A percentile compares a stretch with the other conserved stretches of the same genome.
Conservation (phyloP, 164 flowering plant genomes). For the Protea cynaroides region DNA sequence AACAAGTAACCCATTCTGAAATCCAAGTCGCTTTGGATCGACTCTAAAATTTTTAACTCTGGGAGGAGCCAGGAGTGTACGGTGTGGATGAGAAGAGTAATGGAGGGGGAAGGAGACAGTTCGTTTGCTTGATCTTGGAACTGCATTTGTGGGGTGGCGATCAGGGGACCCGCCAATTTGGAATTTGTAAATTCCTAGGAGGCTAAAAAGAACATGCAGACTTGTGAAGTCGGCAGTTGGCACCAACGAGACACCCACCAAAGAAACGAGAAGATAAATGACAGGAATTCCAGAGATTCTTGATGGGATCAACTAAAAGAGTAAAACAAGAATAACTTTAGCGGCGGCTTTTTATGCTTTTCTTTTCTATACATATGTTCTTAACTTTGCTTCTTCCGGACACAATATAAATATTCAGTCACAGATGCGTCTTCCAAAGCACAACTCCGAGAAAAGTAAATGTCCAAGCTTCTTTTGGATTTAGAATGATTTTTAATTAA, state of each 20-base stretch:
- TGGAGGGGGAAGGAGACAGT: constrained; percentile 13
- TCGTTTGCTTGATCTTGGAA: constrained; percentile 25
- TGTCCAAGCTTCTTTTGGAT: too few species aligned
- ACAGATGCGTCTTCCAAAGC: too few species aligned
- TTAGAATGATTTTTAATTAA: too few species aligned
- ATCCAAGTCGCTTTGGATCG: constrained; percentile 39
- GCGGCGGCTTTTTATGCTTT: too few species aligned
- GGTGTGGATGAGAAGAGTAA: constrained; percentile 15
- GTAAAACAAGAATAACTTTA: too few species aligned
- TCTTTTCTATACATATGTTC: too few species aligned
- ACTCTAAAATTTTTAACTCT: constrained; percentile 29
- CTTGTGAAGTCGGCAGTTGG: constrained; percentile 17
- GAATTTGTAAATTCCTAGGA: background rate
- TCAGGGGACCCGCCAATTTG: constrained; percentile 17
- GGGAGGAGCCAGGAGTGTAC: constrained; percentile 15
- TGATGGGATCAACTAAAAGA: background rate
- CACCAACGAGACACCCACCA: constrained; percentile 8
- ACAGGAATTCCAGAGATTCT: background rate
- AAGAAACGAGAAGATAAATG: background rate
- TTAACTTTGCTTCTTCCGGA: too few species aligned
- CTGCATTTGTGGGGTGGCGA: constrained; percentile 16
- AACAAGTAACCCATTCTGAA: constrained; percentile 18
- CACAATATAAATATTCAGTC: too few species aligned
- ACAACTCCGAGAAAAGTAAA: too few species aligned
- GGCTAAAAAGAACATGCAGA: constrained; percentile 6